These are phyloP conservation scores for Rhizopogon vinicolor DNA, from an alignment of 768 basidiomycete genomes.

Conservation along the genomic window DNA sequence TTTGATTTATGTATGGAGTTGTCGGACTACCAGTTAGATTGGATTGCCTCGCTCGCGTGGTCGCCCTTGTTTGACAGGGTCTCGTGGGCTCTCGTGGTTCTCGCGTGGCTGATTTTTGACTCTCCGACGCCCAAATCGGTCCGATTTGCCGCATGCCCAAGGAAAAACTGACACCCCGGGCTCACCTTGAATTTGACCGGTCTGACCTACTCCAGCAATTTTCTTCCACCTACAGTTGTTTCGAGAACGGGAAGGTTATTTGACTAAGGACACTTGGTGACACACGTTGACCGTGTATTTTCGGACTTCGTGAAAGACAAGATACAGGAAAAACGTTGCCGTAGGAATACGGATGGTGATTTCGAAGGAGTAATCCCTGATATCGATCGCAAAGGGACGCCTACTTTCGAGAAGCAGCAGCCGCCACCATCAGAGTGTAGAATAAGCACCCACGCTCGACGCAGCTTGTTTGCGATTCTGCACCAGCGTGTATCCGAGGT, in stretches of 20 bases:
- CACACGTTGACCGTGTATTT: neutral
- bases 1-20: constrained; percentile 6
- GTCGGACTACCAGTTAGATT: constrained; percentile 12
- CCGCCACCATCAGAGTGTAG: neutral
- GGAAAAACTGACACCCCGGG: neutral
- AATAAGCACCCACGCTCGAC: neutral
- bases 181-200: neutral
- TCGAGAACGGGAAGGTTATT: neutral
- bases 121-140: constrained; percentile 11
- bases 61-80: constrained; percentile 21
- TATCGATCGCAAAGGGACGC: neutral
- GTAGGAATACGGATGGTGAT: neutral
- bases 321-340: neutral
- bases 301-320: neutral
- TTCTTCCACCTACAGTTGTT: neutral
- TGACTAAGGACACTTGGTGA: neutral
- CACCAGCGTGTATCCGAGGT: neutral
- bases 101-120: constrained; percentile 26
- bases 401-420: neutral
- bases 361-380: neutral
- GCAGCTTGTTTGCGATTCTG: neutral
- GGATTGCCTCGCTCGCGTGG: constrained; percentile 31
- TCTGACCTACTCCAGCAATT: neutral
- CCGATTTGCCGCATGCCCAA: constrained; percentile 1
- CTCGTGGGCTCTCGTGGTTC: constrained; percentile 29